Evolutionary conservation across 2,329 filamentous ascomycete species (phyloP).

Genomic region (Monosporascus sp.): DNA sequence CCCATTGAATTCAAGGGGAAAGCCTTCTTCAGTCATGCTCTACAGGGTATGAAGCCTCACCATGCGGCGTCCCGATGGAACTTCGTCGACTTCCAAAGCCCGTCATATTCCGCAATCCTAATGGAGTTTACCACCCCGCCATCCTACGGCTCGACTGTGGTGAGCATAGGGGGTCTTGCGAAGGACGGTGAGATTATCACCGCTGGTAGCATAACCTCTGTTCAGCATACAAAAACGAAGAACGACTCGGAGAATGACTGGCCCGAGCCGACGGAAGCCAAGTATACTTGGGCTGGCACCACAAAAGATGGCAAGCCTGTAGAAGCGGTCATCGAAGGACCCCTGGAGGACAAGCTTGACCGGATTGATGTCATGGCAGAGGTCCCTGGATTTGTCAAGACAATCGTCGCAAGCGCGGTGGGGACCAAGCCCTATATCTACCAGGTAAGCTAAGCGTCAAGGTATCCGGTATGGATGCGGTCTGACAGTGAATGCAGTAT

Average conservation of each 20-base stretch:
- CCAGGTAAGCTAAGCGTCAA: conserved; percentile 56
- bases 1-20: conserved; percentile 76
- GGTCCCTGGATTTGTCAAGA: conserved; percentile 92
- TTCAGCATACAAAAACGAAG: conserved; percentile 63
- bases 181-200: conserved; percentile 76
- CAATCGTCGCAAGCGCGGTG: conserved; percentile 78
- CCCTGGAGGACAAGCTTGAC: conserved; percentile 66
- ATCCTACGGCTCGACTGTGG: conserved; percentile 81
- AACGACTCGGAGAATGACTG: conserved; percentile 76
- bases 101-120: conserved; percentile 78
- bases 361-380: conserved; percentile 94
- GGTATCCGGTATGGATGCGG: neutral
- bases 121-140: conserved; percentile 96
- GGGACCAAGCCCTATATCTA: conserved; percentile 98
- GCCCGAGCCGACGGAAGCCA: conserved; percentile 75
- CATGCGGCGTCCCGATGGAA: conserved; percentile 92
- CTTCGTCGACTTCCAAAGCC: conserved; percentile 86
- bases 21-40: conserved; percentile 74
- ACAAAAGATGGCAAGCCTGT: conserved; percentile 70
- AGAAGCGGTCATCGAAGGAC: conserved; percentile 62
- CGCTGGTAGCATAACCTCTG: conserved; percentile 61
- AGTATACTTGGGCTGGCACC: conserved; percentile 73
- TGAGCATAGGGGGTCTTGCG: conserved; percentile 76
- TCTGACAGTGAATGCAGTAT: conserved; percentile 51
- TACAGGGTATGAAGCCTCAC: conserved; percentile 99